Evolutionary conservation across 805 yeast genomes (phyloP).

Genomic region (Wickerhamomyces strasburgensis): DNA sequence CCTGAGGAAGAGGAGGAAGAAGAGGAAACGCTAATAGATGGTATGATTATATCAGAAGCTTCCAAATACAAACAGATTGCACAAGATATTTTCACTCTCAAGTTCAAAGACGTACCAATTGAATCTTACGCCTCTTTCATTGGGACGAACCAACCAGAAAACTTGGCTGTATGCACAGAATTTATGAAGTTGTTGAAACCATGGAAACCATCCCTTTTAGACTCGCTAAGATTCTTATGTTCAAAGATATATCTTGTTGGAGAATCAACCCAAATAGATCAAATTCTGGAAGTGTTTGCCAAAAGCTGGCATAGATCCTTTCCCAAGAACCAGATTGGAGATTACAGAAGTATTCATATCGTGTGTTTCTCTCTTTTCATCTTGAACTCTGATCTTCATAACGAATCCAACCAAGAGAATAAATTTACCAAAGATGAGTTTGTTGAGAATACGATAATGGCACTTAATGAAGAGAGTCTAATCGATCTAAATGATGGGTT

Average conservation of each 20-base stretch:
- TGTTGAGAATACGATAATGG: slow-evolving; percentile 44
- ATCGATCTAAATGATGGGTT: slow-evolving; percentile 1
- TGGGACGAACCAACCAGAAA: slow-evolving; percentile 28
- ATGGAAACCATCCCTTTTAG: slow-evolving; percentile 46
- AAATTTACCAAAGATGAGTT: slow-evolving; percentile 40
- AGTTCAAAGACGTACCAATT: slow-evolving; percentile 29
- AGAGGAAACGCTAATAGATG: neutral
- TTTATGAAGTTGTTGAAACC: slow-evolving; percentile 38
- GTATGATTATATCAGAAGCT: neutral
- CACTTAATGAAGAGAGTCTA: slow-evolving; percentile 29
- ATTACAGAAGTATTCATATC: slow-evolving; percentile 60
- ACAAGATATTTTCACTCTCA: slow-evolving; percentile 27
- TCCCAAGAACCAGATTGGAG: slow-evolving; percentile 43
- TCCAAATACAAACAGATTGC: slow-evolving; percentile 23
- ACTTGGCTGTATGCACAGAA: slow-evolving; percentile 27
- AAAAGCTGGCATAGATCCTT: slow-evolving; percentile 52
- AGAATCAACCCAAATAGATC: slow-evolving; percentile 77
- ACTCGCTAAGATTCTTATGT: slow-evolving; percentile 57
- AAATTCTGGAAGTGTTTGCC: slow-evolving; percentile 65
- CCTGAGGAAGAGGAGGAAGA: slow-evolving; percentile 14
- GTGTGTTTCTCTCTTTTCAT: slow-evolving; percentile 67
- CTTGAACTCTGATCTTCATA: slow-evolving; percentile 74
- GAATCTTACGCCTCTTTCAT: slow-evolving; percentile 38
- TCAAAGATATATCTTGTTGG: slow-evolving; percentile 68
- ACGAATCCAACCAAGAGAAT: slow-evolving; percentile 32